phyloP scores from a whole-genome alignment of 208 protist species.

The Naegleria gruberi region DNA sequence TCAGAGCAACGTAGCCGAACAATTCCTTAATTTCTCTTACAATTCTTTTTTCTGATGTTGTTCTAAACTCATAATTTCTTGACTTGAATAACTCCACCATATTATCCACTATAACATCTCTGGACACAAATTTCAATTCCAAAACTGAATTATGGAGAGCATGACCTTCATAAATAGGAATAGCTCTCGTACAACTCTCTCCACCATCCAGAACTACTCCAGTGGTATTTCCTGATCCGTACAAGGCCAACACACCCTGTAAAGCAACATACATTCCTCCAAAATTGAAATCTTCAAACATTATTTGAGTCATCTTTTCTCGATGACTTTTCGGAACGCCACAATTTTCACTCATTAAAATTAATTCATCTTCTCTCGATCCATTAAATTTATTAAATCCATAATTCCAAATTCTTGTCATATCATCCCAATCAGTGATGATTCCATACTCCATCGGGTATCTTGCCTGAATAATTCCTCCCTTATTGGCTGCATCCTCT shows the following conservation, averaged over 20 bases:
- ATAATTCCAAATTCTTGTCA: constrained; percentile 79
- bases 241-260: constrained; percentile 17
- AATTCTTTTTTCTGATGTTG: too few relatives aligned
- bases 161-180: background rate
- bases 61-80: too few relatives aligned
- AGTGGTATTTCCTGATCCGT: constrained; percentile 36
- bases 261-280: constrained; percentile 40
- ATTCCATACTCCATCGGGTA: constrained; percentile 57
- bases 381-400: too few relatives aligned
- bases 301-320: constrained; percentile 69
- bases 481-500: constrained; percentile 54
- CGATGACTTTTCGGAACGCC: constrained; percentile 63
- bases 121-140: too few relatives aligned
- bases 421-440: constrained; percentile 76
- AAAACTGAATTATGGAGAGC: too few relatives aligned
- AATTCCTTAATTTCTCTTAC: constrained; percentile 2
- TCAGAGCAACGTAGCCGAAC: background rate
- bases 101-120: too few relatives aligned
- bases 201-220: background rate
- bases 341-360: too few relatives aligned
- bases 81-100: too few relatives aligned
- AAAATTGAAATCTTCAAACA: constrained; percentile 52
- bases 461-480: constrained; percentile 49
- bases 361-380: too few relatives aligned
- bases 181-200: background rate